phyloP scores from a whole-genome alignment of 768 basidiomycete species.

The Xerocomellus intermedius region DNA sequence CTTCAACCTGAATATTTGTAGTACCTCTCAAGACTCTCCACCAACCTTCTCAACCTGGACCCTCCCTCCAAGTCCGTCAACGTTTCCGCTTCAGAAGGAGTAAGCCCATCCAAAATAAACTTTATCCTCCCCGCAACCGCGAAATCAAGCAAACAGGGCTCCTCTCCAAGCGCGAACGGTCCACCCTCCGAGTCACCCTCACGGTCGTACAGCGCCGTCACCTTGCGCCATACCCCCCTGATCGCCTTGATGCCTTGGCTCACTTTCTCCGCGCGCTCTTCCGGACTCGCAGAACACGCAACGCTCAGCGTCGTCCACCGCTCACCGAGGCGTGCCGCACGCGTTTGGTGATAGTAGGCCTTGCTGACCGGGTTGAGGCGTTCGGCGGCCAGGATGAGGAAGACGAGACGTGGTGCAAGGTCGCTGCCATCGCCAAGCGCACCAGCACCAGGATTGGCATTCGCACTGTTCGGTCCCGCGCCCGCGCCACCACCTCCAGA shows the following conservation, averaged over 20 bases:
- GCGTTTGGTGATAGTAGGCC: slow-evolving; percentile 40
- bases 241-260: slow-evolving; percentile 3
- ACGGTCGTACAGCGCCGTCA: slow-evolving; percentile 12
- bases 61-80: slow-evolving; percentile 11
- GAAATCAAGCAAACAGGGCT: slow-evolving; percentile 22
- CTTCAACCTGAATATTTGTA: slow-evolving; percentile 6
- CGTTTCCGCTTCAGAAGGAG: slow-evolving; percentile 5
- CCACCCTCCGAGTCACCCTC: background rate
- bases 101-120: slow-evolving; percentile 13
- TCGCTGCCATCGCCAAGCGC: too few species aligned
- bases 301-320: slow-evolving; percentile 35
- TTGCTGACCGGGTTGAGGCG: slow-evolving; percentile 35
- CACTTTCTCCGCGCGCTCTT: slow-evolving; percentile 28
- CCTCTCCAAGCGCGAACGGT: slow-evolving; percentile 14
- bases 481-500: background rate
- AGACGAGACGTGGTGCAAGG: slow-evolving; percentile 8
- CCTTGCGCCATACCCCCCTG: slow-evolving; percentile 30
- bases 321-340: slow-evolving; percentile 33
- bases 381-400: slow-evolving; percentile 23
- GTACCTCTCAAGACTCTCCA: slow-evolving; percentile 19
- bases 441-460: background rate
- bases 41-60: slow-evolving; percentile 7
- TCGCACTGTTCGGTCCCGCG: background rate
- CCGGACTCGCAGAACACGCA: slow-evolving; percentile 21
- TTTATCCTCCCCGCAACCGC: slow-evolving; percentile 17